Evolutionary conservation across 2,329 filamentous ascomycete genomes (phyloP), one percentile per base, ranked within the genome.

Genomic region (Ophiocordyceps camponoti-leonardi): DNA sequence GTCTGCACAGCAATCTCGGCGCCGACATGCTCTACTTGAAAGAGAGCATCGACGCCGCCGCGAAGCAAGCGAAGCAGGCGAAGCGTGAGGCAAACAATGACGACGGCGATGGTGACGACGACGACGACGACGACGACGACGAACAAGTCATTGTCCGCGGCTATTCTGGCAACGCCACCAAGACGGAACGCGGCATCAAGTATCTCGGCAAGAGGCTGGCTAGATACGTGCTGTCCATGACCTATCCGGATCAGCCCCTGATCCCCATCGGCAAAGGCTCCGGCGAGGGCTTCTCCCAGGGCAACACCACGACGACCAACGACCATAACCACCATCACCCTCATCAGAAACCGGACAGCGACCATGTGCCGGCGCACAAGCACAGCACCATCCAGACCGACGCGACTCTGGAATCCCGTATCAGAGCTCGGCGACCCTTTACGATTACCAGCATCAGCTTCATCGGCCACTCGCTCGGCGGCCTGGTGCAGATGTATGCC

Each of bases 21-120:
- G 84, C 87, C 20, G 92, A 98, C 60, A 94, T 98, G 92, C 69
- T 98, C 19, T 98, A 85, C 58, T 66, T 98, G 60, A 98, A 98
- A 58, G 92, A 98, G 63, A 94, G 86, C 61, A 96, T 98, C 50
- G 92, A 98, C 64, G 78, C 79, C 26, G 80, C 85, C 3, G 82
- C 81, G 4, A 81, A 70, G 54, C 79, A 90, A 58, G 82, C 85
- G 26, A 80, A 81, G 53, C 66, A 77, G 44, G 81, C 85, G 2
- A 53, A 54, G 5, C n/a, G n/a, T n/a, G n/a, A n/a, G n/a, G n/a
- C n/a, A n/a, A n/a, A n/a, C n/a, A n/a, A n/a, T n/a, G n/a, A n/a
- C n/a, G n/a, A n/a, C n/a, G n/a, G n/a, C n/a, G n/a, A n/a, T n/a
- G n/a, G n/a, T n/a, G n/a, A n/a, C n/a, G n/a, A n/a, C n/a, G 62